Evolutionary conservation across 768 basidiomycete species (phyloP), one percentile per base, ranked within the genome.

Genomic region (Mycena pura): DNA sequence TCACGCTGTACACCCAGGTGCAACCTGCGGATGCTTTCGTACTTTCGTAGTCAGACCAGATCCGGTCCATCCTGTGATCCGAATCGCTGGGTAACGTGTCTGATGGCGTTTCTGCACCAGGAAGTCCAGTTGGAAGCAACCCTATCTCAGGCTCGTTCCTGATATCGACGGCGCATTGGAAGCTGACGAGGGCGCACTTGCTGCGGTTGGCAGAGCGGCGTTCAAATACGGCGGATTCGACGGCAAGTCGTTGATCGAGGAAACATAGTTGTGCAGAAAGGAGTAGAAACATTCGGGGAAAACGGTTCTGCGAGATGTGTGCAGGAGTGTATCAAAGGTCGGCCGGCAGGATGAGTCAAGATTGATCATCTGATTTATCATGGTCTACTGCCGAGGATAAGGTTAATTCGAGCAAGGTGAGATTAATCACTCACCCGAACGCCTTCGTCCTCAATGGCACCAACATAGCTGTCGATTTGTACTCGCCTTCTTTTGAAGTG

Each of bases 201-300:
- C 65, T 6, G 76, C 65, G 4, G 72, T 65, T 1, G 77, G 68
- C n/a, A 78, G 73, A 15, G 81, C 71, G 19, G 76, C 62, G 14
- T 69, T 70, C 10, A 77, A 58, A 58, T 84, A 83, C 2, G 84
- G 79, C 1, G 82, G 73, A 2, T 78, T 74, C 15, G 80, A 68
- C 2, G 86, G 79, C 13, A 86, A 78, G 62, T 94, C 91, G 71
- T 91, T 91, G 66, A 93, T 80, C 1, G 93, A 88, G 3, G 88
- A 84, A 57, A 93, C 84, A 66, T 97, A 98, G 67, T 91, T 92
- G 72, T 96, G 92, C 10, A 99, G 82, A 77, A 96, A 98, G 3
- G 94, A 91, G 76, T 97, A 98, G 75, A 99, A 99, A 28, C 86
- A 87, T 68, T 96, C 94, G 0, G 96, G 95, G 64, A 99, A 92